A percentile compares a stretch with the other conserved stretches of the same genome.
phyloP scores from a whole-genome alignment of 257 asterid genomes.

The Scutellaria minor region DNA sequence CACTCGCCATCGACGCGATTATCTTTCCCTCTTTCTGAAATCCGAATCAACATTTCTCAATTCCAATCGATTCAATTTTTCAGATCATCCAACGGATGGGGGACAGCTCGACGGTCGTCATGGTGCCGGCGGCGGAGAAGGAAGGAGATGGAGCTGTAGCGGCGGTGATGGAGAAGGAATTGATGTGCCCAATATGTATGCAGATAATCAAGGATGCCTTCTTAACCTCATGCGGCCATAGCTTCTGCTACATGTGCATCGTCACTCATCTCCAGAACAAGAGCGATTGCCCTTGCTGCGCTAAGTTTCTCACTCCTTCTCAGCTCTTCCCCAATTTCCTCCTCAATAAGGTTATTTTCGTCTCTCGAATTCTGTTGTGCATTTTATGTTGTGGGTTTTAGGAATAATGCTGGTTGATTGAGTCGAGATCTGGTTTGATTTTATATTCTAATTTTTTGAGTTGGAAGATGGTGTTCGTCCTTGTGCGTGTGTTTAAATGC shows the following conservation, averaged over 20 bases:
- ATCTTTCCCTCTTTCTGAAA: not conserved
- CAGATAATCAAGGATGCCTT: slow-evolving; percentile 76
- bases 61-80: not conserved
- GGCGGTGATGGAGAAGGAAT: slow-evolving; percentile 54
- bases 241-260: slow-evolving; percentile 90
- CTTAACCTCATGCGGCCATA: slow-evolving; percentile 79
- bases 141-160: slow-evolving; percentile 33
- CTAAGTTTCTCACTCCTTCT: slow-evolving; percentile 61
- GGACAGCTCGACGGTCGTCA: slow-evolving; percentile 47
- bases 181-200: slow-evolving; percentile 81
- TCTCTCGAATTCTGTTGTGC: not conserved
- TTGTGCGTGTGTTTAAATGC: not conserved
- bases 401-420: not conserved
- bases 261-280: slow-evolving; percentile 80
- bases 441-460: too few relatives aligned
- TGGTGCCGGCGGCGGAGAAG: slow-evolving; percentile 46
- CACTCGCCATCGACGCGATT: not conserved
- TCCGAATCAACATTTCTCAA: not conserved
- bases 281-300: slow-evolving; percentile 83
- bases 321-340: slow-evolving; percentile 86
- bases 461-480: not conserved
- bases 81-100: slow-evolving; percentile 38
- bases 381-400: not conserved
- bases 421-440: not conserved
- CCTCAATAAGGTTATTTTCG: slow-evolving; percentile 66